Conservation (phyloP, 345 rosid species). For the Gossypium herbaceum region DNA sequence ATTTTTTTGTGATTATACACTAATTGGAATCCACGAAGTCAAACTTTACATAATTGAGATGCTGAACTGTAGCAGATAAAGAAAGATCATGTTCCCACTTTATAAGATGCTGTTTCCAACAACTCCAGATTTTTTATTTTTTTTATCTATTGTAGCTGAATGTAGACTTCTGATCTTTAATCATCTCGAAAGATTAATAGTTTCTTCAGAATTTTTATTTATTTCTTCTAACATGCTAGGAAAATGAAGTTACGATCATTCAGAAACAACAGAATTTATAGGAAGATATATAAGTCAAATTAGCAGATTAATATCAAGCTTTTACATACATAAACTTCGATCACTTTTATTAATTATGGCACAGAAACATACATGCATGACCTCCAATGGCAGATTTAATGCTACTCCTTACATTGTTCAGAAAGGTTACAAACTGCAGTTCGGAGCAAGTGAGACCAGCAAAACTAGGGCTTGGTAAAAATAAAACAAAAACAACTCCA, state of each 20-base stretch:
- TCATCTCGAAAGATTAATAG: background rate
- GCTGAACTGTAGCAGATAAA: background rate
- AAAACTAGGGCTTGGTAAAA: conserved; percentile 31
- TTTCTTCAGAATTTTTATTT: background rate
- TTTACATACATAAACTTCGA: background rate
- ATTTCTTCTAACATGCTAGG: background rate
- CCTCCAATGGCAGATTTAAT: conserved; percentile 23
- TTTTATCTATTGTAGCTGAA: background rate
- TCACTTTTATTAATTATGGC: conserved; percentile 16
- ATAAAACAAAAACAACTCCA: conserved; percentile 29
- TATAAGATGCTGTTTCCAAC: background rate
- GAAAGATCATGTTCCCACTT: conserved; percentile 9
- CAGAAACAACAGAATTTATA: background rate
- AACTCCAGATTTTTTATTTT: background rate
- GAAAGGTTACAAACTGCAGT: conserved; percentile 29
- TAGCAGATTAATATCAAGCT: background rate
- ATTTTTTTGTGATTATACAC: background rate
- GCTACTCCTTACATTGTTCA: conserved; percentile 23
- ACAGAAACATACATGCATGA: conserved; percentile 22
- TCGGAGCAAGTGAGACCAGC: conserved; percentile 26
- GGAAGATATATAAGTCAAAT: background rate
- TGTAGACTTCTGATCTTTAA: background rate
- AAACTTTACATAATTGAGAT: background rate
- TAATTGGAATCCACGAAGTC: background rate
- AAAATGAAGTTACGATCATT: background rate